Evolutionary conservation across 192 early-diverging fungal species (phyloP).

Genomic region (Mortierella hygrophila): DNA sequence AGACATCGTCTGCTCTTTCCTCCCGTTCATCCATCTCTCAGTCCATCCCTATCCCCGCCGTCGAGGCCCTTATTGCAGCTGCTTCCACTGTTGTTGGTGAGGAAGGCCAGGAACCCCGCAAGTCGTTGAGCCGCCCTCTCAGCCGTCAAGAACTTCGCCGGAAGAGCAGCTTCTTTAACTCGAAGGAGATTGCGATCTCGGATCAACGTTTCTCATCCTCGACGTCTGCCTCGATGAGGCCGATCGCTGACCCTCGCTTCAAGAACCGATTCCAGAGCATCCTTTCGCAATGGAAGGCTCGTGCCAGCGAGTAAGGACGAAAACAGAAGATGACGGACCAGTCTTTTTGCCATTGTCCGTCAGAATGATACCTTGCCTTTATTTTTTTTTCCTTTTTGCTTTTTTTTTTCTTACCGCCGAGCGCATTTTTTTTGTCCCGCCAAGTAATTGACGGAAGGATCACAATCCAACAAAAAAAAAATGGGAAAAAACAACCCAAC

Average conservation of each 20-base stretch:
- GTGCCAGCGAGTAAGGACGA: conserved; percentile 12
- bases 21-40: background rate
- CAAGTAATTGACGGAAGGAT: conserved; percentile 1
- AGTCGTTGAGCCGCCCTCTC: conserved; percentile 25
- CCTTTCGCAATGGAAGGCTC: conserved; percentile 43
- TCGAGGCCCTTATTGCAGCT: background rate
- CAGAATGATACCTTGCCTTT: background rate
- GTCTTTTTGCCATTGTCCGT: background rate
- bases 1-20: background rate
- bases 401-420: background rate
- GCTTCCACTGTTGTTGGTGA: background rate
- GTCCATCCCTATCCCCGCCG: background rate
- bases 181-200: conserved; percentile 40
- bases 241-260: conserved; percentile 46
- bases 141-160: conserved; percentile 49
- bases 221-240: conserved; percentile 28
- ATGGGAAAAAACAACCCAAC: background rate
- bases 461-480: background rate
- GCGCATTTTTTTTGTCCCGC: conserved; percentile 1
- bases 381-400: background rate
- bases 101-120: conserved; percentile 13
- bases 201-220: conserved; percentile 33
- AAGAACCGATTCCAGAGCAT: conserved; percentile 48
- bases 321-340: background rate
- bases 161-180: conserved; percentile 55